Evolutionary conservation across 1,284 basidiomycete species (phyloP).

Genomic region (Moesziomyces sp.): DNA sequence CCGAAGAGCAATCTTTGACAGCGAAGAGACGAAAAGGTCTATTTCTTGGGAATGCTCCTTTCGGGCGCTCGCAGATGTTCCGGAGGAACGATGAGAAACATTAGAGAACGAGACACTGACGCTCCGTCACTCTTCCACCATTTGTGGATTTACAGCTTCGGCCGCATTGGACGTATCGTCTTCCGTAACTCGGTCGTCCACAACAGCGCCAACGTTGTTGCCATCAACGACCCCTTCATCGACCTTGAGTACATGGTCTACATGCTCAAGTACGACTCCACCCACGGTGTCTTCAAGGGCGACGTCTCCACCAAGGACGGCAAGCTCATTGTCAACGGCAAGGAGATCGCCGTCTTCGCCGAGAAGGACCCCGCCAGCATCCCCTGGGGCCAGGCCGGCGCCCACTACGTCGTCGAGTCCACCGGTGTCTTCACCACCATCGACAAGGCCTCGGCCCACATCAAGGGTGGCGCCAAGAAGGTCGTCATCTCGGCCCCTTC

Average conservation of each 20-base stretch:
- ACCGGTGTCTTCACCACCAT: slow-evolving; percentile 99
- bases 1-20: no score
- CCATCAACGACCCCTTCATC: slow-evolving; percentile 81
- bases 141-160: slow-evolving; percentile 51
- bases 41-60: no score
- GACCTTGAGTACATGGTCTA: slow-evolving; percentile 77
- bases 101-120: slow-evolving; percentile 4
- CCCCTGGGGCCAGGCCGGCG: slow-evolving; percentile 82
- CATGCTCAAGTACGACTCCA: slow-evolving; percentile 99
- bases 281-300: slow-evolving; percentile 95
- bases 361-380: slow-evolving; percentile 91
- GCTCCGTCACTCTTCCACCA: background rate
- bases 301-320: slow-evolving; percentile 84
- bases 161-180: slow-evolving; percentile 76
- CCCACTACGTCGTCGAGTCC: slow-evolving; percentile 95
- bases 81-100: background rate
- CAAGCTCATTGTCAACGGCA: slow-evolving; percentile 88
- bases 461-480: slow-evolving; percentile 99
- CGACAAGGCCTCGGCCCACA: slow-evolving; percentile 86
- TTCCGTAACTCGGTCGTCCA: slow-evolving; percentile 77
- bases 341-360: slow-evolving; percentile 79
- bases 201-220: slow-evolving; percentile 59
- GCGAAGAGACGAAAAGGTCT: no score
- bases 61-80: no score
- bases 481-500: slow-evolving; percentile 99